Conservation (phyloP, 1,139 yeast genomes). For the Hemisphaericaspora subhashii region DNA sequence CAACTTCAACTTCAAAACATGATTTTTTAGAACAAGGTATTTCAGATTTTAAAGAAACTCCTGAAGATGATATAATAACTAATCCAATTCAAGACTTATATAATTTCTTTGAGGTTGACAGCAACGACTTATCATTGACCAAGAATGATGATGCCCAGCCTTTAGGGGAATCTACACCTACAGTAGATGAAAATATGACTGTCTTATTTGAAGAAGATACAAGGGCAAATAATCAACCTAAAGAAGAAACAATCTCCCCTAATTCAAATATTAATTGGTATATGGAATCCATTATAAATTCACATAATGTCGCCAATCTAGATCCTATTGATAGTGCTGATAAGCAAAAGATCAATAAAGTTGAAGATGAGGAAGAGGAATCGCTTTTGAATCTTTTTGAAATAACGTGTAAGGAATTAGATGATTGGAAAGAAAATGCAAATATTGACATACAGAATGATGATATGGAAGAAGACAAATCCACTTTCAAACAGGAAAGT, state of each 20-base stretch:
- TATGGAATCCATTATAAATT: slow-evolving; percentile 11
- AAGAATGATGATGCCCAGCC: neutral
- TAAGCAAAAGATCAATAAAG: slow-evolving; percentile 5
- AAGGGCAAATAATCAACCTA: neutral
- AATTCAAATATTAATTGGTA: slow-evolving; percentile 12
- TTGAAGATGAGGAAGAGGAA: slow-evolving; percentile 11
- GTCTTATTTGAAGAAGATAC: neutral
- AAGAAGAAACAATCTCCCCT: slow-evolving; percentile 10
- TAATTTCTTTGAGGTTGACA: neutral
- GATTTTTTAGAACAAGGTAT: neutral
- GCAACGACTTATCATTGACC: neutral
- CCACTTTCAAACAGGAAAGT: neutral
- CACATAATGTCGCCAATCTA: slow-evolving; percentile 3
- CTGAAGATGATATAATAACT: neutral
- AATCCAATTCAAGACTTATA: neutral
- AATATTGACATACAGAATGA: neutral
- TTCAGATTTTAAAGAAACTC: slow-evolving; percentile 2
- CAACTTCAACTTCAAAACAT: too few species aligned
- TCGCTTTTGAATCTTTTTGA: slow-evolving; percentile 12
- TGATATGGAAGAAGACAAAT: neutral
- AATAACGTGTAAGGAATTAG: slow-evolving; percentile 15
- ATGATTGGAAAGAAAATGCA: slow-evolving; percentile 12
- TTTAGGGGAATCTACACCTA: neutral
- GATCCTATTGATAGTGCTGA: slow-evolving; percentile 4
- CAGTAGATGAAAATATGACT: neutral